Conservation (phyloP, 345 rosid genomes). For the Aquilaria yunnanensis region DNA sequence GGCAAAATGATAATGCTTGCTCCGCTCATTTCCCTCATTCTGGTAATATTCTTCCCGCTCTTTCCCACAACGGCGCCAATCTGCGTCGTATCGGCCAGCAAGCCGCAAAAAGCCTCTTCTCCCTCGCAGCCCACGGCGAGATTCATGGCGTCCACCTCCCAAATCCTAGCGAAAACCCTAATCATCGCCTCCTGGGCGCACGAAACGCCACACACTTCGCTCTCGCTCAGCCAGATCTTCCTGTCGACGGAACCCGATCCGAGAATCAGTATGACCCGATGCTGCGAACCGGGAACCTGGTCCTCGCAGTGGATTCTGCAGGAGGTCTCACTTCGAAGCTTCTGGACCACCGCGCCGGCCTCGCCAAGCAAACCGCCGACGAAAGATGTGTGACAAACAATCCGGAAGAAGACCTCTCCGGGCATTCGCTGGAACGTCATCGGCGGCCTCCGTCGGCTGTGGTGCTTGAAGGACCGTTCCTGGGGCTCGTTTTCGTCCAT, state of each 20-base stretch:
- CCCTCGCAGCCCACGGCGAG: constrained; percentile 15
- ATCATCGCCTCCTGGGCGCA: constrained; percentile 52
- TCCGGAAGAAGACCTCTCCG: constrained; percentile 26
- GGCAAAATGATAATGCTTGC: constrained; percentile 50
- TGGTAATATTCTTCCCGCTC: constrained; percentile 34
- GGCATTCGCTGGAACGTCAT: constrained; percentile 12
- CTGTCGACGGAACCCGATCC: constrained; percentile 30
- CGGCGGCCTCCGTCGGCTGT: constrained; percentile 2
- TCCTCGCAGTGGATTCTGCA: constrained; percentile 34
- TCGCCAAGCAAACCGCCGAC: constrained; percentile 37
- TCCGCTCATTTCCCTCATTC: constrained; percentile 44
- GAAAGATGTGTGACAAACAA: constrained; percentile 34
- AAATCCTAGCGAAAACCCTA: constrained; percentile 55
- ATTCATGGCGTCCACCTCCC: constrained; percentile 37
- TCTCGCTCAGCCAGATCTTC: constrained; percentile 22
- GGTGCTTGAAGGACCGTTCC: constrained; percentile 6
- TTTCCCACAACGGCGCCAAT: constrained; percentile 49
- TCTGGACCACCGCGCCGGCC: constrained; percentile 26
- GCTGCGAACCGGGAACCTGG: constrained; percentile 27
- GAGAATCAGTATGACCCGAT: constrained; percentile 32
- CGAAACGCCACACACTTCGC: constrained; percentile 34
- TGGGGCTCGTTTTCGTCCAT: background rate
- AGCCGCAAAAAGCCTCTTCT: constrained; percentile 48
- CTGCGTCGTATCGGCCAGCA: constrained; percentile 41
- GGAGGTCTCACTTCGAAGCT: constrained; percentile 29